Evolutionary conservation across 169 alveolate species (phyloP), one percentile per base, ranked within the genome.

Genomic region (Plasmodium cynomolgi): DNA sequence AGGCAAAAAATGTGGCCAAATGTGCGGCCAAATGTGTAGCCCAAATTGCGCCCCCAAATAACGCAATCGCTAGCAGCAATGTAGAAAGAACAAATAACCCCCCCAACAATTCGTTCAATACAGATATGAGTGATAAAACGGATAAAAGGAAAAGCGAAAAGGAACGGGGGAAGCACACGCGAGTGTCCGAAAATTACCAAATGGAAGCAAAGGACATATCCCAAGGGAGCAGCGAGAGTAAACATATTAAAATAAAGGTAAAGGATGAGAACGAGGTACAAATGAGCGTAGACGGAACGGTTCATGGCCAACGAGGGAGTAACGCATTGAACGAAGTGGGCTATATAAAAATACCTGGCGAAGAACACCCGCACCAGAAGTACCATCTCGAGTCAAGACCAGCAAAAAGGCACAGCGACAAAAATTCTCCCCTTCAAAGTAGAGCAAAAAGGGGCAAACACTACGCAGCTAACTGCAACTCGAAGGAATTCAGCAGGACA

Each of bases 21-120:
- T 73, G 26, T 34, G 58, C 8, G 5, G n/a, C 58, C 17, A 47
- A 47, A 47, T 1, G 20, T 47, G 58, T 13, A 15, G 23, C 62
- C 62, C 50, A 47, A 50, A 54, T 26, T 68, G 31, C 37, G n/a
- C 37, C 37, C 37, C 77, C 0, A 68, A 68, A 68, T 9, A 68
- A 68, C 37, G n/a, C 17, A 72, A 74, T 56, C 73, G 20, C 39
- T 72, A 84, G 31, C 47, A 85, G 50, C 80, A 41, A 72, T 20
- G 37, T 85, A 85, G 93, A 85, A 41, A 85, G 58, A 74, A 74
- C 85, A 37, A 85, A 85, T 85, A 85, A 85, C 39, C 75, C 34
- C 37, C 20, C 68, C 44, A 73, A 85, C 62, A 85, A 74, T 75
- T 47, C 77, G 31, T 47, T 85, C 58, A 74, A 77, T 54, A 62